phyloP scores from a whole-genome alignment of 2,329 filamentous ascomycete genomes.

The Colletotrichum melonis region DNA sequence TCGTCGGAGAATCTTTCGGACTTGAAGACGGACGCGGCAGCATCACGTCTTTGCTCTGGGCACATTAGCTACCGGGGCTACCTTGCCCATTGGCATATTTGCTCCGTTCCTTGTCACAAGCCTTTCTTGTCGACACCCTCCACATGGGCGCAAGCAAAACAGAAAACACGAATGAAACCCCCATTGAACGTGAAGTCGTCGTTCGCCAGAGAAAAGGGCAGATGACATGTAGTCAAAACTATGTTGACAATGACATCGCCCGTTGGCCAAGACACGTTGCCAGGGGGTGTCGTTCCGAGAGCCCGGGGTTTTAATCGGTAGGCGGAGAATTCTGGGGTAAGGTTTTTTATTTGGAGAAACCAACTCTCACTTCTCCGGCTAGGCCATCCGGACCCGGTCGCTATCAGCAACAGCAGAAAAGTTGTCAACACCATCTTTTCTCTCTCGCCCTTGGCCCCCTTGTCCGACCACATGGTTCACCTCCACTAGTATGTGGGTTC shows the following conservation, averaged over 20 bases:
- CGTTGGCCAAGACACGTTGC: neutral
- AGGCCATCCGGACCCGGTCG: constrained; percentile 21
- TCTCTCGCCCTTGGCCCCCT: constrained; percentile 8
- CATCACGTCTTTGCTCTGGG: neutral
- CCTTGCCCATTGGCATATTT: constrained; percentile 17
- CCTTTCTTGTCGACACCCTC: constrained; percentile 5
- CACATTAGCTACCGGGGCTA: constrained; percentile 14
- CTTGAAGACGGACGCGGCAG: neutral
- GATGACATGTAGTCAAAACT: constrained; percentile 2
- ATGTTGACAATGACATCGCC: neutral
- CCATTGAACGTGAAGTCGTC: neutral
- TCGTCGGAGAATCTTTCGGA: constrained; percentile 32
- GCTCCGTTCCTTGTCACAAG: neutral
- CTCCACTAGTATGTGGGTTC: constrained; percentile 36
- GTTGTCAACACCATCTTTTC: constrained; percentile 31
- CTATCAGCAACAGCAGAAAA: constrained; percentile 9
- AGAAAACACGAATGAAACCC: neutral
- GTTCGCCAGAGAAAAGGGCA: neutral
- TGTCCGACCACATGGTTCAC: constrained; percentile 29
- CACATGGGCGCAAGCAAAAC: neutral
- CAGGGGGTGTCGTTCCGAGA: constrained; percentile 2
- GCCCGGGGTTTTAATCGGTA: neutral
- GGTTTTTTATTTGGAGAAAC: constrained; percentile 15
- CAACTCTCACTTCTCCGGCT: neutral
- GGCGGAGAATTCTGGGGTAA: constrained; percentile 31